phyloP scores from a whole-genome alignment of 177 flowering plant species.

The Vitis hybrid region DNA sequence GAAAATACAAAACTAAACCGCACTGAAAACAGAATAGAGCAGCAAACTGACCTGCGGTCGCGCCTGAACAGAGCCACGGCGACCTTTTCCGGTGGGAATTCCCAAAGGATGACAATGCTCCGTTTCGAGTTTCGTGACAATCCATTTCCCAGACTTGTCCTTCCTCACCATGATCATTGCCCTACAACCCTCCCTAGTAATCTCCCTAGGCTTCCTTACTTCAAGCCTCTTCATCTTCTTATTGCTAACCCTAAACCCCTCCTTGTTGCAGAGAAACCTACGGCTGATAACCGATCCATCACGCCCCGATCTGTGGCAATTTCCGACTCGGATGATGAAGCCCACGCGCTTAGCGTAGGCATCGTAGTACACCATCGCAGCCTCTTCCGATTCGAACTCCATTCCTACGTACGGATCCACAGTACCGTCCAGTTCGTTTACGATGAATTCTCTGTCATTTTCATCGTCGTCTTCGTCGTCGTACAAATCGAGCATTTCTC shows the following conservation, averaged over 20 bases:
- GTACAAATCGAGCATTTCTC: neutral
- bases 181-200: constrained; percentile 31
- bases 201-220: constrained; percentile 21
- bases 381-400: constrained; percentile 32
- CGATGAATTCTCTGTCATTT: constrained; percentile 2
- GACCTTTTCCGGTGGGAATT: constrained; percentile 4
- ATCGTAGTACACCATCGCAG: constrained; percentile 21
- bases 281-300: constrained; percentile 16
- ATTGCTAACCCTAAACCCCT: constrained; percentile 14
- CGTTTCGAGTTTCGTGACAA: constrained; percentile 21
- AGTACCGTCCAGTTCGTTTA: constrained; percentile 4
- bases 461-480: no score
- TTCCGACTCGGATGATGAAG: constrained; percentile 16
- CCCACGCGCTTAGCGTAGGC: constrained; percentile 22
- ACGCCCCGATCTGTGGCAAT: constrained; percentile 16
- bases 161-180: constrained; percentile 35
- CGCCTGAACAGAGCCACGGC: constrained; percentile 9
- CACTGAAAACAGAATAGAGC: neutral
- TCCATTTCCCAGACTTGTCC: constrained; percentile 29
- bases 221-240: neutral
- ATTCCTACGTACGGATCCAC: constrained; percentile 26
- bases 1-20: neutral
- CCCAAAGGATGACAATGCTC: constrained; percentile 27
- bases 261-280: constrained; percentile 22
- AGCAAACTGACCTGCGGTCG: constrained; percentile 12